Percentiles rank a stretch among this genome's conserved stretches.
These are phyloP conservation scores for Cyamopsis tetragonoloba DNA, from an alignment of 306 rosid genomes.

Conservation along the genomic window DNA sequence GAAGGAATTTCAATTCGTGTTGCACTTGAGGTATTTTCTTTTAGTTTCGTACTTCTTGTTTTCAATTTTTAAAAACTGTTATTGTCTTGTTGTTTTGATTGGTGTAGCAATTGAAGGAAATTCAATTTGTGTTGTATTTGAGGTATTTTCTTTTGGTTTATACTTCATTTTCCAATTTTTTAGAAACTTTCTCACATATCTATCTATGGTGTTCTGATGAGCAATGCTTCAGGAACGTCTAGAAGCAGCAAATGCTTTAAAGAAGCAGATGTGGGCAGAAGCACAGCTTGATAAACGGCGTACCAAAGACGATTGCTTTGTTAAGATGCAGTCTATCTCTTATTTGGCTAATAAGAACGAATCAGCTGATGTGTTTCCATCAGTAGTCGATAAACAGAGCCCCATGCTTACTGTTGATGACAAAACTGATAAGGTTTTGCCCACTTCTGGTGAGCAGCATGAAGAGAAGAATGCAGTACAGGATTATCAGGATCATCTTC, in stretches of 20 bases:
- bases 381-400: slow-evolving; percentile 36
- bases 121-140: slow-evolving; percentile 54
- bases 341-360: slow-evolving; percentile 38
- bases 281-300: slow-evolving; percentile 68
- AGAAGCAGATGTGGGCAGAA: slow-evolving; percentile 77
- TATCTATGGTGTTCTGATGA: slow-evolving; percentile 16
- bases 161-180: neutral
- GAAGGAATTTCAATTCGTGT: slow-evolving; percentile 70
- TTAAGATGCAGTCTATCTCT: slow-evolving; percentile 34
- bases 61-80: no score
- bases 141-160: slow-evolving; percentile 39
- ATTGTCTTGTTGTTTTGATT: slow-evolving; percentile 53
- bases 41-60: neutral
- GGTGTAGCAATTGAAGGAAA: slow-evolving; percentile 65
- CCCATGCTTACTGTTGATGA: slow-evolving; percentile 30
- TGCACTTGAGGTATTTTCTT: slow-evolving; percentile 57
- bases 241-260: slow-evolving; percentile 75
- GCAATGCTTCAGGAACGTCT: slow-evolving; percentile 64
- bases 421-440: slow-evolving; percentile 30
- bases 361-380: slow-evolving; percentile 26
- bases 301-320: slow-evolving; percentile 46
- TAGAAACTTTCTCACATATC: no score
- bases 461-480: slow-evolving; percentile 31
- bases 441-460: slow-evolving; percentile 26
- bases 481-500: slow-evolving; percentile 30